Base-by-base conservation (phyloP, 1,139 yeast genomes). In the Pichia sp. region DNA sequence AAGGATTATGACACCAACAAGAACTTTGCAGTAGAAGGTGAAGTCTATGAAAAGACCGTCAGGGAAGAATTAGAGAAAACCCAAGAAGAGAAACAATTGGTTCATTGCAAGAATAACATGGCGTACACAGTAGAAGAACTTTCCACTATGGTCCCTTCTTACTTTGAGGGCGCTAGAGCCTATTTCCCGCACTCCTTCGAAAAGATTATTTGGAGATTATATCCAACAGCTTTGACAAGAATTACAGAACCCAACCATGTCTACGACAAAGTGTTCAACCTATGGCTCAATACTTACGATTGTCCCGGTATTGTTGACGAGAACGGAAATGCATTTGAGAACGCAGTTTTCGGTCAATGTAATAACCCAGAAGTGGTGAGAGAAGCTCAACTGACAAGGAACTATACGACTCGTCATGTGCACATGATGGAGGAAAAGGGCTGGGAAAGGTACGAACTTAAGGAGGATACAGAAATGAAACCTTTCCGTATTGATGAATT, bases 41-140 rank as follows among this genome's bases (percentile, higher is more conserved):
- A 37, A 13, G 20, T 15, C 12, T 39, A 43, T 31, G 34, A 29
- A 14, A 21, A 31, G 3, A 30, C 31, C 0, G 15, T 37, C 20
- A 7, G 30, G 28, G 29, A 34, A 3, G 39, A 41, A 26, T 48
- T 57, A 20, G 39, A 43, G 7, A 18, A 38, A 8, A 41, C 63
- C n/a, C 55, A 53, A 29, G 29, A 39, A 5, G 38, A 40, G 1
- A 47, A 51, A 21, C 42, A 53, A 23, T 42, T 73, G 9, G 64
- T 58, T 46, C 72, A 72, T 46, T 75, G 83, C 51, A 66, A 74
- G 43, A 72, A 76, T 51, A 54, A 64, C 38, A 82, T 77, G 50
- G 73, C 65, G 42, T 68, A 62, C 44, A 51, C 58, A 2, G 46
- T 68, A 12, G 59, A 62, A 5, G 74, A 73, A 40, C 46, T 76